phyloP scores from a whole-genome alignment of 805 yeast genomes.

The Vanderwaltozyma polyspora region DNA sequence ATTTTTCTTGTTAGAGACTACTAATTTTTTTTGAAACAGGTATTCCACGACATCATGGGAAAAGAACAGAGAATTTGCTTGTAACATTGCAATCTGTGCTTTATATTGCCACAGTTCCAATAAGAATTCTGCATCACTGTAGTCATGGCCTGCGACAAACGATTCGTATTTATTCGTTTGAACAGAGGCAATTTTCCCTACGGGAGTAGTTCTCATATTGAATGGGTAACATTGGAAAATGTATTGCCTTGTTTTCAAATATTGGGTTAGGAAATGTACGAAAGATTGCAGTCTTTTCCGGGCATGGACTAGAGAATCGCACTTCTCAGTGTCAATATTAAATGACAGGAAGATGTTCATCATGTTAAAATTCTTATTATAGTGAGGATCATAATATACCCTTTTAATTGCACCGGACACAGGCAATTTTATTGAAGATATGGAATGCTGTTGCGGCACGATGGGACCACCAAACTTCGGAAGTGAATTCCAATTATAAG shows the following conservation, averaged over 20 bases:
- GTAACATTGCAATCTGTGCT: constrained; percentile 12
- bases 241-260: constrained; percentile 12
- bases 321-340: constrained; percentile 13
- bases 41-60: constrained; percentile 17
- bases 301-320: constrained; percentile 13
- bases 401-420: constrained; percentile 17
- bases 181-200: no score
- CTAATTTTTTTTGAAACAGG: constrained; percentile 12
- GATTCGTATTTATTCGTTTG: constrained; percentile 4
- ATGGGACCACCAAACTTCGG: not conserved
- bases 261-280: constrained; percentile 11
- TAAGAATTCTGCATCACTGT: constrained; percentile 15
- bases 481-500: not conserved
- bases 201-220: constrained; percentile 1
- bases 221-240: constrained; percentile 12
- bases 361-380: constrained; percentile 14
- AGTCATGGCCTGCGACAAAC: constrained; percentile 8
- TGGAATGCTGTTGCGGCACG: not conserved
- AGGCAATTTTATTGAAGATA: not conserved
- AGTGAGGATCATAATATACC: constrained; percentile 18
- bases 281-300: constrained; percentile 16
- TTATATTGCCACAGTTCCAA: constrained; percentile 21
- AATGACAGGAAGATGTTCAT: constrained; percentile 20
- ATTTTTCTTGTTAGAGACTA: constrained; percentile 5
- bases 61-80: constrained; percentile 19